Base-by-base conservation (phyloP, 495 filamentous ascomycete genomes). In the Saxispiralis lemnorum region DNA sequence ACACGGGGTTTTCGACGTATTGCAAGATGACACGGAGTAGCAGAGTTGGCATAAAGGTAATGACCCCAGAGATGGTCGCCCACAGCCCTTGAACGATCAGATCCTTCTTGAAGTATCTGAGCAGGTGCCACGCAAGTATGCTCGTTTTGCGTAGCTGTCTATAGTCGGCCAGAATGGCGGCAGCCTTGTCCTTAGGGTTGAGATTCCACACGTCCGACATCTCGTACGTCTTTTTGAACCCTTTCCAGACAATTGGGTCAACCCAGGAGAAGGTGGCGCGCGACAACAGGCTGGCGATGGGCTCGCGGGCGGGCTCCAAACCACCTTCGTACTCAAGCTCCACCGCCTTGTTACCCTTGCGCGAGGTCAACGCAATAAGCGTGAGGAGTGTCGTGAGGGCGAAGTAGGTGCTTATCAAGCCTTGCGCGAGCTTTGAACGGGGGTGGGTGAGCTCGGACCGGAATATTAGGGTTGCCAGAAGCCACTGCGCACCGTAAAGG, bases 191-290 rank as follows among this genome's bases (percentile, higher is more conserved):
- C 48, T 77, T 83, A 15, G 84, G 72, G 12, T 80, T 66, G 51
- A 96, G 60, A 56, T 95, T 94, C 92, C 92, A 96, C 15, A 99
- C 81, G 56, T 87, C 76, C 16, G 73, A 58, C 16, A 95, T 66
- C 50, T 84, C 83, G 31, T 89, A 68, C 0, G 87, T 75, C 53
- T 89, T 82, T 51, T 70, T 77, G 62, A 84, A 99, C n/a, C 89
- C 92, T 51, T 83, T 74, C 73, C 76, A 80, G 38, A 99, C 76
- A 45, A 99, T 77, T 1, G 79, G 59, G 59, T 96, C 86, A 28
- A 96, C 70, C 92, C 92, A 99, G 10, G 71, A 59, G 56, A 94
- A 99, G 11, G 83, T 93, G 16, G 78, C 76, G 21, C 94, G 65
- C 0, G 88, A 94, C 46, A 95, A 70, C 13, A 95, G 62, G 49